phyloP scores from a whole-genome alignment of 805 yeast genomes.

The Priceomyces haplophilus region DNA sequence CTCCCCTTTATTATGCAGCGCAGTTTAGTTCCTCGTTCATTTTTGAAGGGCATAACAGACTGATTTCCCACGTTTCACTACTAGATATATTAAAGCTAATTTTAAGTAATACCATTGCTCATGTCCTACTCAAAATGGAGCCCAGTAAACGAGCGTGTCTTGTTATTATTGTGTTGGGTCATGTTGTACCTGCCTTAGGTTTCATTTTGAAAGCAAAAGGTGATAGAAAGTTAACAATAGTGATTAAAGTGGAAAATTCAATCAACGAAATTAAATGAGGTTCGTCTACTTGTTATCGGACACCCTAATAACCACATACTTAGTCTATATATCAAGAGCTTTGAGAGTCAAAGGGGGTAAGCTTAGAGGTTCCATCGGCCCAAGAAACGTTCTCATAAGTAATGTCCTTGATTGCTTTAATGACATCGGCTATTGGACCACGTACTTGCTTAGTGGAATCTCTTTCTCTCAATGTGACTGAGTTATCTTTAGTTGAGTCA shows the following conservation, averaged over 20 bases:
- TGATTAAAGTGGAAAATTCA: conserved; percentile 3
- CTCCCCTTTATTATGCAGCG: conserved; percentile 2
- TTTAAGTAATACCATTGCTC: conserved; percentile 1
- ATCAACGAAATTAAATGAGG: neutral
- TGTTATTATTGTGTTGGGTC: conserved; percentile 2
- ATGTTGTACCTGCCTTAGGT: conserved; percentile 3
- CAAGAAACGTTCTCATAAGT: conserved; percentile 74
- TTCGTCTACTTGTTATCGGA: neutral
- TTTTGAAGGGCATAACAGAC: neutral
- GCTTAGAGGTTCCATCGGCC: conserved; percentile 77
- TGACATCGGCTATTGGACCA: conserved; percentile 73
- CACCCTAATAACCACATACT: neutral
- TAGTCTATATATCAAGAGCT: conserved; percentile 20
- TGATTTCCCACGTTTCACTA: neutral
- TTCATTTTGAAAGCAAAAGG: conserved; percentile 5
- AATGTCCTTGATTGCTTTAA: conserved; percentile 69
- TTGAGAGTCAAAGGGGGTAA: conserved; percentile 73
- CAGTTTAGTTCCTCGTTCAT: neutral
- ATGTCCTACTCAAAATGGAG: neutral
- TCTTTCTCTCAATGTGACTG: conserved; percentile 95
- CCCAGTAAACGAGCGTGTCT: neutral
- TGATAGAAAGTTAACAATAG: conserved; percentile 2
- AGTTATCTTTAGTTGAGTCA: conserved; percentile 81
- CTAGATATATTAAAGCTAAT: conserved; percentile 3
- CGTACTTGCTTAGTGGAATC: conserved; percentile 96